Evolutionary conservation across 2,329 filamentous ascomycete species (phyloP).

Genomic region (Verticillium tricorpus): DNA sequence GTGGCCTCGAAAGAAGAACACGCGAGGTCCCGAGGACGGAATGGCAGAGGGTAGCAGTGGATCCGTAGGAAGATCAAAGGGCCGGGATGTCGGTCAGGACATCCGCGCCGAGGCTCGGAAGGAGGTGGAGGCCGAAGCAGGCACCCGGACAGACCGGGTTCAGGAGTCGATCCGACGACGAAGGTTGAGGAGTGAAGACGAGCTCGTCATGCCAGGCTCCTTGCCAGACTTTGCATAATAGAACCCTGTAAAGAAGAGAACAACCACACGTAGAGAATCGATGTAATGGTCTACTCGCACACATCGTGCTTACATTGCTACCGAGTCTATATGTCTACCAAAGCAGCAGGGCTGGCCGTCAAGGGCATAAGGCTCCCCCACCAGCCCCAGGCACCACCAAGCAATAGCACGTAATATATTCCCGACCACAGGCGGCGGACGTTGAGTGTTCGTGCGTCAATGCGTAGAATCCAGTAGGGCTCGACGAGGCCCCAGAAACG

Average conservation of each 20-base stretch:
- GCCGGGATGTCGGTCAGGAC: conserved; percentile 48
- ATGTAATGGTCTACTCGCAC: neutral
- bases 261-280: no score
- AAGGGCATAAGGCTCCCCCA: conserved; percentile 65
- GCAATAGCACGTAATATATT: conserved; percentile 72
- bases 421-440: conserved; percentile 56
- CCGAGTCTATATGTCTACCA: conserved; percentile 23
- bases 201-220: conserved; percentile 43
- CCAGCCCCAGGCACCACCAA: conserved; percentile 68
- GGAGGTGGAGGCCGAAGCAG: conserved; percentile 41
- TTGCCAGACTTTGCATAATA: conserved; percentile 25
- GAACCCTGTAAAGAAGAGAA: no score
- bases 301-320: neutral
- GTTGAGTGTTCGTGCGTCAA: neutral
- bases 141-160: conserved; percentile 27
- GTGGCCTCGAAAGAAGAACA: conserved; percentile 83
- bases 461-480: conserved; percentile 33
- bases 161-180: conserved; percentile 33
- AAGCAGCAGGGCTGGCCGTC: conserved; percentile 57
- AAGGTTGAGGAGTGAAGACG: conserved; percentile 29
- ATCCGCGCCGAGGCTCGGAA: conserved; percentile 45
- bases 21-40: conserved; percentile 63
- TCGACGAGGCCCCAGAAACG: conserved; percentile 77
- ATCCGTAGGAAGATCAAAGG: conserved; percentile 49
- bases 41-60: conserved; percentile 36